Evolutionary conservation across 208 protist genomes (phyloP).

Genomic region (Leishmania major): DNA sequence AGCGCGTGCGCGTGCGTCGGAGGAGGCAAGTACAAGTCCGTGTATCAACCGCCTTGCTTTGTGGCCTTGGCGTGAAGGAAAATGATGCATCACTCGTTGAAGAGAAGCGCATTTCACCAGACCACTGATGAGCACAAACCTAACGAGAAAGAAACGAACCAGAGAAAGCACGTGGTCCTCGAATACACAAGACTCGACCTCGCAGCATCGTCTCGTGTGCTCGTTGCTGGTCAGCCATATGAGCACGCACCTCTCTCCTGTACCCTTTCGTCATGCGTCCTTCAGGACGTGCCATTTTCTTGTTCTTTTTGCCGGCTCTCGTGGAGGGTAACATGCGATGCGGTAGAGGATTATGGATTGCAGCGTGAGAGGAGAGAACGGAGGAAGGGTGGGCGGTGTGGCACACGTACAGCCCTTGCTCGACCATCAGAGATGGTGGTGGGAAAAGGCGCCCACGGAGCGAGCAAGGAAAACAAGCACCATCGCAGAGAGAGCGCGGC

Average conservation of each 20-base stretch:
- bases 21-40: not conserved
- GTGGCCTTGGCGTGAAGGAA: not conserved
- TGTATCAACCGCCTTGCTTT: not conserved
- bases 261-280: not conserved
- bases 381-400: not conserved
- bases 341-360: not conserved
- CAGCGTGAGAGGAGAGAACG: not conserved
- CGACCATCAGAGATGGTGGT: not conserved
- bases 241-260: not conserved
- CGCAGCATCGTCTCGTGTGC: not conserved
- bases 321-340: not conserved
- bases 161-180: not conserved
- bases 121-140: not conserved
- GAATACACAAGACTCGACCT: not conserved
- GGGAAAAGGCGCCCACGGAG: not conserved
- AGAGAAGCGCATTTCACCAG: not conserved
- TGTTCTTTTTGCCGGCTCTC: not conserved
- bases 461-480: not conserved
- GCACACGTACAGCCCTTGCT: not conserved
- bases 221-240: not conserved
- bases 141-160: conserved; percentile 11
- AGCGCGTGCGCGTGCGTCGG: not conserved
- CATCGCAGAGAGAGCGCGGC: not conserved
- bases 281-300: not conserved
- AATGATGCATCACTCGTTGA: not conserved